Conservation (phyloP, 2,329 filamentous ascomycete genomes). For the Paraphaeosphaeria minitans region DNA sequence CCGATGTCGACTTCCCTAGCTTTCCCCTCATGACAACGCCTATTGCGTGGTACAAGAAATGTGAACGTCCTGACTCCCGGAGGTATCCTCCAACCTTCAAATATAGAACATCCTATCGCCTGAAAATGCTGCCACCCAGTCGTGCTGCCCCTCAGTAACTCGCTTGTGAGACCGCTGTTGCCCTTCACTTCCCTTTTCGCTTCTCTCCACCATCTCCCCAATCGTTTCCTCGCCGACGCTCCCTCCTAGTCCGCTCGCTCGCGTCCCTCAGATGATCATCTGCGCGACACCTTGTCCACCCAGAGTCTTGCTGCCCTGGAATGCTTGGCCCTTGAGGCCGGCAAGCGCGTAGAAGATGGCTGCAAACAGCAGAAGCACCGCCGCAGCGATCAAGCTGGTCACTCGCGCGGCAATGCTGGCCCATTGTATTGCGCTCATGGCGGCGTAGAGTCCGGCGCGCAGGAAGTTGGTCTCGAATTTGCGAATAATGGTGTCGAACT, state of each 20-base stretch:
- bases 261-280: conserved; percentile 76
- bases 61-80: conserved; percentile 12
- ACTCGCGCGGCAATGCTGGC: conserved; percentile 69
- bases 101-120: conserved; percentile 2
- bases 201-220: background rate
- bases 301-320: conserved; percentile 92
- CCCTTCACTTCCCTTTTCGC: background rate
- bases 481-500: conserved; percentile 88
- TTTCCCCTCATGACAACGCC: conserved; percentile 29
- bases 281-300: conserved; percentile 92
- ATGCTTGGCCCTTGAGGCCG: conserved; percentile 80
- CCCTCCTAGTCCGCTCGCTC: background rate
- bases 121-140: background rate
- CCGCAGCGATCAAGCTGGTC: conserved; percentile 83
- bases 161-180: background rate
- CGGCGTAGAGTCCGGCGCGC: conserved; percentile 83
- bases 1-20: conserved; percentile 3
- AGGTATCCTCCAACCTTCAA: background rate
- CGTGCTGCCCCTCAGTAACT: background rate
- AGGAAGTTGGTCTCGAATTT: conserved; percentile 96
- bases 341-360: conserved; percentile 80
- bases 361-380: conserved; percentile 78
- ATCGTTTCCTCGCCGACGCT: background rate
- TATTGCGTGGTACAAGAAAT: conserved; percentile 35
- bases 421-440: conserved; percentile 85